phyloP scores from a whole-genome alignment of 768 basidiomycete genomes.

The Kwoniella pini region DNA sequence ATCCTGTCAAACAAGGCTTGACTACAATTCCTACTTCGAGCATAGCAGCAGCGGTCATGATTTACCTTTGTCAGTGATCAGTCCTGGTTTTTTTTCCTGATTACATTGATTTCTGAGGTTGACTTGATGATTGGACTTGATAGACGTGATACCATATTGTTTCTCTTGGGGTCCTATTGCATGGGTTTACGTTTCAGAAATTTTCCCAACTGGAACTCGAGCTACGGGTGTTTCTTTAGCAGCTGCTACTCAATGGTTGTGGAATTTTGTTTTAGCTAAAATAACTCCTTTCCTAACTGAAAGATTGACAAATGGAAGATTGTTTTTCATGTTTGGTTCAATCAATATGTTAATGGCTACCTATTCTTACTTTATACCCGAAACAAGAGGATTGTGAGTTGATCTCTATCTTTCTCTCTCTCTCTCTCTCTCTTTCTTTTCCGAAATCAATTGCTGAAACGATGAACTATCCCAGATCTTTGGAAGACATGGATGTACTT shows the following conservation, averaged over 20 bases:
- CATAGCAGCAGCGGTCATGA: background rate
- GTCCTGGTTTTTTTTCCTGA: too few species aligned
- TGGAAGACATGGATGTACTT: constrained; percentile 43
- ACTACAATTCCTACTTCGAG: too few species aligned
- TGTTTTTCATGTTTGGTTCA: constrained; percentile 48
- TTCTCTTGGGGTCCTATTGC: constrained; percentile 75
- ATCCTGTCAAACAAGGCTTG: constrained; percentile 53
- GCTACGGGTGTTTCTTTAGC: constrained; percentile 76
- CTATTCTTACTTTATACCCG: constrained; percentile 28
- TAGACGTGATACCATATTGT: constrained; percentile 76
- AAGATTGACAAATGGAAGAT: constrained; percentile 33
- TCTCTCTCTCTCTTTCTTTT: too few species aligned
- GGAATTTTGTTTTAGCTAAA: constrained; percentile 40
- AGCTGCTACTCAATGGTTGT: constrained; percentile 67
- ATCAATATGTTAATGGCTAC: constrained; percentile 33
- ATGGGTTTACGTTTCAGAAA: constrained; percentile 73
- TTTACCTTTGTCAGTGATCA: constrained; percentile 58
- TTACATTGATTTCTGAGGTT: constrained; percentile 72
- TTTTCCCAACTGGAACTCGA: constrained; percentile 81
- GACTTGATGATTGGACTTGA: constrained; percentile 73
- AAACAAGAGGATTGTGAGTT: constrained; percentile 28
- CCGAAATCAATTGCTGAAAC: too few species aligned
- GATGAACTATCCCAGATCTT: background rate
- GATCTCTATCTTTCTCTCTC: too few species aligned
- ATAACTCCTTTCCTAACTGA: constrained; percentile 42